Evolutionary conservation across 108 stramenopile genomes (phyloP).

Genomic region (Schizochytrium sp.): DNA sequence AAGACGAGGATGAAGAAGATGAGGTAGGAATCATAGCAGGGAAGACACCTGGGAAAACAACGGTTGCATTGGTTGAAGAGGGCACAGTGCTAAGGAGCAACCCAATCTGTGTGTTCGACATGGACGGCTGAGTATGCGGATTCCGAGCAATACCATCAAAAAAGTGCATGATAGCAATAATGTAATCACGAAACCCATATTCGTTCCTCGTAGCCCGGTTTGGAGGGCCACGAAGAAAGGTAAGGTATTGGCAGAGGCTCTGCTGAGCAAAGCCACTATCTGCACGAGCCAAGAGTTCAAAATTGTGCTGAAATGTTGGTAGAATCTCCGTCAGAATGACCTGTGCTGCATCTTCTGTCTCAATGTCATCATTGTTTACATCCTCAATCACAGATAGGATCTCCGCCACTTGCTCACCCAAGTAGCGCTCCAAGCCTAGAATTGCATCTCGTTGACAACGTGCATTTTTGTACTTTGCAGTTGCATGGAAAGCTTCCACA

Average conservation of each 20-base stretch:
- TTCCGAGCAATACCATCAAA: not conserved
- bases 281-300: not conserved
- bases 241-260: conserved; percentile 38
- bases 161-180: not conserved
- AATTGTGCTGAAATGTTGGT: conserved; percentile 45
- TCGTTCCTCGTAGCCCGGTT: not conserved
- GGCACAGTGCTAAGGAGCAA: too few species aligned
- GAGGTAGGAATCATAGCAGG: too few species aligned
- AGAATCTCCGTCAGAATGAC: not conserved
- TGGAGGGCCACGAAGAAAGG: conserved; percentile 35
- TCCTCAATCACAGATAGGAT: conserved; percentile 9
- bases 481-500: not conserved
- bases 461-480: not conserved
- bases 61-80: too few species aligned
- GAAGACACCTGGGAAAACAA: too few species aligned
- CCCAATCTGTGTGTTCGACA: too few species aligned
- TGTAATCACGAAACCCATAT: not conserved
- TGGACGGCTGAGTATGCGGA: not conserved
- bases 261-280: not conserved
- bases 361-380: not conserved
- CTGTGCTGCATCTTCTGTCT: not conserved
- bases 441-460: not conserved
- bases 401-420: conserved; percentile 29
- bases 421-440: conserved; percentile 3
- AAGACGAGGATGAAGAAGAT: too few species aligned